These are phyloP conservation scores for Graphilbum fragrans DNA, from an alignment of 2,329 filamentous ascomycete genomes.

Conservation along the genomic window DNA sequence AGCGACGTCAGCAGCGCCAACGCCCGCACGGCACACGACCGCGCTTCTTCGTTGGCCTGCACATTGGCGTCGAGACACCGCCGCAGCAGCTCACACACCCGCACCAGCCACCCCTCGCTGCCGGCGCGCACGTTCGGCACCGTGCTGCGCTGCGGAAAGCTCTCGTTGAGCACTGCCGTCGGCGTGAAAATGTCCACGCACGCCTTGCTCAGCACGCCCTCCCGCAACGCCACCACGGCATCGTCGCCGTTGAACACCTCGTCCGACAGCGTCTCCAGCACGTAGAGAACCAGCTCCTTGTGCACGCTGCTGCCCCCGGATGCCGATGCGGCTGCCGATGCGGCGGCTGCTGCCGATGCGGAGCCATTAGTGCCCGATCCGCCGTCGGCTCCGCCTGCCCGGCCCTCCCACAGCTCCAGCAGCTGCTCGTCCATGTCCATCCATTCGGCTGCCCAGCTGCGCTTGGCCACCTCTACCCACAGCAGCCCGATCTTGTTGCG, in stretches of 20 bases:
- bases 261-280: conserved; percentile 86
- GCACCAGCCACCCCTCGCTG: conserved; percentile 75
- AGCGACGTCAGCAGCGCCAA: conserved; percentile 67
- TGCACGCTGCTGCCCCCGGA: conserved; percentile 30
- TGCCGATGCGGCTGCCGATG: not conserved
- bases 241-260: conserved; percentile 91
- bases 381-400: too few species aligned
- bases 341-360: too few species aligned
- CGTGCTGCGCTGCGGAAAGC: conserved; percentile 61
- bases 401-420: conserved; percentile 58
- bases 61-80: conserved; percentile 58
- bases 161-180: conserved; percentile 57
- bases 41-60: conserved; percentile 53
- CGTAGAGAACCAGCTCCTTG: conserved; percentile 77
- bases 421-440: conserved; percentile 84
- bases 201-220: conserved; percentile 73
- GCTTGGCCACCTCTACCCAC: conserved; percentile 90
- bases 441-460: conserved; percentile 88
- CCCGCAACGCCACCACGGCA: conserved; percentile 68
- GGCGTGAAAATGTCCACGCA: conserved; percentile 93
- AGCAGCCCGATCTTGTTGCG: conserved; percentile 89
- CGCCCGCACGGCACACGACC: conserved; percentile 60
- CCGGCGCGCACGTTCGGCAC: conserved; percentile 61
- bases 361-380: too few species aligned
- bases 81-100: conserved; percentile 61